Conservation (phyloP, 2,329 filamentous ascomycete species). For the Clarireedia monteithiana region DNA sequence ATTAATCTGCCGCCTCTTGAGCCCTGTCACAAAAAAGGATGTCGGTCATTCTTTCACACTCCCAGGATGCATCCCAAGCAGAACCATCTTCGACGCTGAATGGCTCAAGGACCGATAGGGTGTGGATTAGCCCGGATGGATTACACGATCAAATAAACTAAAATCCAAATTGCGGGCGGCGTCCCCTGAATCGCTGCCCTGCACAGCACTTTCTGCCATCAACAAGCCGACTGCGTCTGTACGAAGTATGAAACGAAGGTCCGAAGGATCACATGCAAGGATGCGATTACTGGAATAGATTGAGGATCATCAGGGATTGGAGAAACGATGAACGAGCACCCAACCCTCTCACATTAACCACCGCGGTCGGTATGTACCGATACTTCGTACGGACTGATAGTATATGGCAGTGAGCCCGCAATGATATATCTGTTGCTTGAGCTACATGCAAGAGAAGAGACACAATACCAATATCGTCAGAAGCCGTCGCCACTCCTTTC, state of each 20-base stretch:
- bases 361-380: neutral
- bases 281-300: slow-evolving; percentile 15
- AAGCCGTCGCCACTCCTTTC: neutral
- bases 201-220: neutral
- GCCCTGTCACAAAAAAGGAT: neutral
- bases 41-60: neutral
- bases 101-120: neutral
- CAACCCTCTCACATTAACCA: neutral
- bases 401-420: too few species aligned
- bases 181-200: neutral
- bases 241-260: slow-evolving; percentile 25
- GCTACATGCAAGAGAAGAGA: neutral
- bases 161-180: neutral
- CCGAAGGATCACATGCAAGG: slow-evolving; percentile 21
- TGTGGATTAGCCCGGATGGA: slow-evolving; percentile 11
- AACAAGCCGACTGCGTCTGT: slow-evolving; percentile 14
- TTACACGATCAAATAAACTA: slow-evolving; percentile 12
- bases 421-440: too few species aligned
- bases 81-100: neutral
- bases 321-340: neutral
- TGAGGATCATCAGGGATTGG: slow-evolving; percentile 5
- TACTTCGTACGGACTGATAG: neutral
- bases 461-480: neutral
- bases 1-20: neutral
- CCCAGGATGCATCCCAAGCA: neutral